Percentiles rank a stretch among this genome's conserved stretches.
These are phyloP conservation scores for Hymenoscyphus scutula DNA, from an alignment of 2,329 filamentous ascomycete genomes.

Conservation along the genomic window DNA sequence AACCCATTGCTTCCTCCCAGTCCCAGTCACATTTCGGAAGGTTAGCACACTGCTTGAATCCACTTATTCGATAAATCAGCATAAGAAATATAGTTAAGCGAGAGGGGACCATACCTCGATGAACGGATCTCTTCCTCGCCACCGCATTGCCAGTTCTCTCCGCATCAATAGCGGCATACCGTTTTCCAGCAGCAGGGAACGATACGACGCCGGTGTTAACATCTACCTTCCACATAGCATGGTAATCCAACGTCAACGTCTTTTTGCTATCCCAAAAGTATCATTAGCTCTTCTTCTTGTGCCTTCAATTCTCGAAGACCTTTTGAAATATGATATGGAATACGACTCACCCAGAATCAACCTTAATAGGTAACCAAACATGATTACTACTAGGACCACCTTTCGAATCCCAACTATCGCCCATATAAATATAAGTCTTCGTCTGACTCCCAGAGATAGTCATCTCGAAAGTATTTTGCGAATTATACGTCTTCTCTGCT, in stretches of 20 bases:
- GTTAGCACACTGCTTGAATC: conserved; percentile 31
- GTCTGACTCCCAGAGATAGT: conserved; percentile 36
- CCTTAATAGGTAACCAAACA: conserved; percentile 41
- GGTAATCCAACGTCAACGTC: conserved; percentile 39
- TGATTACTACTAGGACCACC: conserved; percentile 39
- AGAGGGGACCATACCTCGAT: conserved; percentile 1
- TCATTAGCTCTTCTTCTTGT: no score
- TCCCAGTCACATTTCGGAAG: conserved; percentile 40
- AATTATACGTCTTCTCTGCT: conserved; percentile 38
- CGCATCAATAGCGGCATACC: conserved; percentile 39
- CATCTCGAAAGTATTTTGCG: conserved; percentile 40
- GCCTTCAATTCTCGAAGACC: no score
- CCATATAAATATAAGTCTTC: conserved; percentile 41
- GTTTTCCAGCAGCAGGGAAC: conserved; percentile 34
- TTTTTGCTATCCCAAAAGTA: conserved; percentile 24
- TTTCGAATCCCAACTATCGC: conserved; percentile 39
- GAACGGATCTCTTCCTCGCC: background rate
- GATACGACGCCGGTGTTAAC: conserved; percentile 39
- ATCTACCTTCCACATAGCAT: conserved; percentile 43
- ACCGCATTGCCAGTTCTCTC: conserved; percentile 26
- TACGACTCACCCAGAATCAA: conserved; percentile 30
- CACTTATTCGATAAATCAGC: conserved; percentile 23
- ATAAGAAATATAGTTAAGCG: no score
- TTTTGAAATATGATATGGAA: background rate
- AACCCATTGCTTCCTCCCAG: conserved; percentile 39